Percentiles rank a stretch among this genome's conserved stretches.
Evolutionary conservation across 2,329 filamentous ascomycete species (phyloP).

Genomic region (Hymenoscyphus repandus): DNA sequence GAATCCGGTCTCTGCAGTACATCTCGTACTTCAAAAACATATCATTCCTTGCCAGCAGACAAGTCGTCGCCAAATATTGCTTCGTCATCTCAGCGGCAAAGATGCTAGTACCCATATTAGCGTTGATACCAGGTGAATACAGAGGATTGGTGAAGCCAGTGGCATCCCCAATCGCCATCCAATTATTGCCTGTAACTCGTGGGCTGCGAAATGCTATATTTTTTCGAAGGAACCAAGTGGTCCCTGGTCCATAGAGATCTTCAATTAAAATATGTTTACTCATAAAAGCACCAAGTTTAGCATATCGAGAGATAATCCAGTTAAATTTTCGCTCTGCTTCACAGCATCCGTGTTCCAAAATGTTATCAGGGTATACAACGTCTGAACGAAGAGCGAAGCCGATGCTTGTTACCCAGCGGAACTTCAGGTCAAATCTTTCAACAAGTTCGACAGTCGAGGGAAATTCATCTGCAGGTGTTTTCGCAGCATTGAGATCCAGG

Average conservation of each 20-base stretch:
- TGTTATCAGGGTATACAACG: conserved; percentile 17
- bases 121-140: conserved; percentile 28
- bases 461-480: conserved; percentile 17
- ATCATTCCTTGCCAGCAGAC: neutral
- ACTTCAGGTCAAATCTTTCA: conserved; percentile 22
- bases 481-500: conserved; percentile 20
- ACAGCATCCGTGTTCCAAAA: conserved; percentile 19
- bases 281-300: conserved; percentile 24
- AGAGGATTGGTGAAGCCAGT: conserved; percentile 29
- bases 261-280: conserved; percentile 13
- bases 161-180: conserved; percentile 29
- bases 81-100: conserved; percentile 15
- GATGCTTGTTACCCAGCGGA: conserved; percentile 24
- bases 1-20: neutral
- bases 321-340: conserved; percentile 29
- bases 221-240: conserved; percentile 23
- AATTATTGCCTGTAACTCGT: conserved; percentile 22
- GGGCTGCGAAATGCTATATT: conserved; percentile 16
- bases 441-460: conserved; percentile 20
- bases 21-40: neutral
- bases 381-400: conserved; percentile 24
- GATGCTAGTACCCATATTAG: conserved; percentile 18
- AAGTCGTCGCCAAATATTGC: neutral
- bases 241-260: conserved; percentile 17
- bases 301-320: conserved; percentile 22